phyloP scores from a whole-genome alignment of 768 basidiomycete genomes.

The Podaxis mareebaensis region DNA sequence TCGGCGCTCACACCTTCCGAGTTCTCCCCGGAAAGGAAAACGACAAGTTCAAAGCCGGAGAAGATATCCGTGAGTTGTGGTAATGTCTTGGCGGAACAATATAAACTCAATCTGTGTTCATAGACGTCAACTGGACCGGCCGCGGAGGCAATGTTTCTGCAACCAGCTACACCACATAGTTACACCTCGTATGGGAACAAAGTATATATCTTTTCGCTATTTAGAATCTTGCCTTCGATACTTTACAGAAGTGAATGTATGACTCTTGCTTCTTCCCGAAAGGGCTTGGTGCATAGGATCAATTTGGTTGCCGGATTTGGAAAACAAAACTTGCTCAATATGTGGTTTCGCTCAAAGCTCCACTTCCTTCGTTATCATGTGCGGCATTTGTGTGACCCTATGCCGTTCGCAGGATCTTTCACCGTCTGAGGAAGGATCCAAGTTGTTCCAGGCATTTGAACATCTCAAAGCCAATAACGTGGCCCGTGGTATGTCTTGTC shows the following conservation, averaged over 20 bases:
- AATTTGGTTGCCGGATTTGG: not conserved
- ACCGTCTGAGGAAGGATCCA: not conserved
- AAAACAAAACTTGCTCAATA: not conserved
- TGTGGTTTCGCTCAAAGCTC: not conserved
- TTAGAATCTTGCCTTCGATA: slow-evolving; percentile 7
- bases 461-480: slow-evolving; percentile 43
- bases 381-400: slow-evolving; percentile 11
- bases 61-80: slow-evolving; percentile 80
- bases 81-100: slow-evolving; percentile 1
- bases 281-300: not conserved
- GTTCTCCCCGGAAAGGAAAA: slow-evolving; percentile 93
- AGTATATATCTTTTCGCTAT: not conserved
- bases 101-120: not conserved
- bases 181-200: slow-evolving; percentile 13
- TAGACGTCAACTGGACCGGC: slow-evolving; percentile 99
- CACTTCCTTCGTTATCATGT: slow-evolving; percentile 4
- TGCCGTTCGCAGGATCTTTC: not conserved
- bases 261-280: slow-evolving; percentile 11
- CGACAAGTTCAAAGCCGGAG: slow-evolving; percentile 69
- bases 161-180: slow-evolving; percentile 70
- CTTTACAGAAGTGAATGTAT: slow-evolving; percentile 6
- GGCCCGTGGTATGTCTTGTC: slow-evolving; percentile 51
- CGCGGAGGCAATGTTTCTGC: slow-evolving; percentile 95
- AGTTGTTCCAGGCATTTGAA: not conserved
- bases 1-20: slow-evolving; percentile 98